These are phyloP conservation scores for Aspergillus eucalypticola DNA, from an alignment of 2,329 filamentous ascomycete species.

Conservation along the genomic window DNA sequence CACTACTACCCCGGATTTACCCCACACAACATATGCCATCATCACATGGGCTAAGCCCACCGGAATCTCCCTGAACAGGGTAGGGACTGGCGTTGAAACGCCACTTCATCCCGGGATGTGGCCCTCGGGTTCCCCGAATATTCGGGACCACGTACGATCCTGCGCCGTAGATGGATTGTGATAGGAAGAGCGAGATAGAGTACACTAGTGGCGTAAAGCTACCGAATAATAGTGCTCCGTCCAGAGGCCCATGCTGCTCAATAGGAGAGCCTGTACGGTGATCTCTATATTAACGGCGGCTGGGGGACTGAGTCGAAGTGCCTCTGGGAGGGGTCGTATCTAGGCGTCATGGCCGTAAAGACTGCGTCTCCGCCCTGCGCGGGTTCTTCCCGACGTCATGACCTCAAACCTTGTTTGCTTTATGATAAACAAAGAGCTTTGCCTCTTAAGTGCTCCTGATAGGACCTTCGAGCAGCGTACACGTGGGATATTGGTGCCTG, in stretches of 20 bases:
- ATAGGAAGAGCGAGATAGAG: not conserved
- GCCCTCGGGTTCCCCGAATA: conserved; percentile 13
- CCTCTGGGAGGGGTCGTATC: not conserved
- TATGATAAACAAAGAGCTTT: not conserved
- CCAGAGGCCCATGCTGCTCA: not conserved
- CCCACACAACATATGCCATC: not conserved
- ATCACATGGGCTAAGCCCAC: not conserved
- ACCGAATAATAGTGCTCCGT: not conserved
- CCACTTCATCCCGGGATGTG: conserved; percentile 7
- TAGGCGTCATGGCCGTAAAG: not conserved
- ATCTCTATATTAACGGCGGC: not conserved
- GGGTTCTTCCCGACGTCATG: not conserved
- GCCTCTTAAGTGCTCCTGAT: too few relatives aligned
- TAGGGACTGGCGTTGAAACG: not conserved
- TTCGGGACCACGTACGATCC: conserved; percentile 5
- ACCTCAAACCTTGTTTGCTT: not conserved
- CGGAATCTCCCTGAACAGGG: not conserved
- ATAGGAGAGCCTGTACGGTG: not conserved
- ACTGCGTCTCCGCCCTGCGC: not conserved
- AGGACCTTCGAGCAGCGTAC: too few relatives aligned
- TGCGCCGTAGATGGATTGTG: not conserved
- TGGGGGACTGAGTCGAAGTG: not conserved
- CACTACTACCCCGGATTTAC: not conserved
- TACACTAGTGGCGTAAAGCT: not conserved
- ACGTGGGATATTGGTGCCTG: too few relatives aligned